Base-by-base conservation (phyloP, 352 stramenopile species). In the Globisporangium iwayamae region DNA sequence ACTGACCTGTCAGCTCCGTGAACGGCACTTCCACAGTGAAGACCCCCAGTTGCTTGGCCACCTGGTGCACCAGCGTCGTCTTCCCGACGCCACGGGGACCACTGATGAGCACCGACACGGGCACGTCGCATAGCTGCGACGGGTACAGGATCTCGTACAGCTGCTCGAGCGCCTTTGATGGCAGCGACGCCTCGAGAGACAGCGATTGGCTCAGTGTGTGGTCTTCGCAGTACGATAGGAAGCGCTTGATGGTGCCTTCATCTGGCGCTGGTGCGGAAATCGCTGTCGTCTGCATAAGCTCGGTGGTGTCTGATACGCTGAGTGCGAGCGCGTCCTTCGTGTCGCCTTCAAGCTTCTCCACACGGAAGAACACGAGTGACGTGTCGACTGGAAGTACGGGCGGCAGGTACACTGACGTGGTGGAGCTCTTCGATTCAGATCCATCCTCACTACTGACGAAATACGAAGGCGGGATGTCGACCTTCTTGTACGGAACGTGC, bases 11-110 rank as follows among this genome's bases (percentile, higher is more conserved):
- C 10, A 95, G 73, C 54, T 93, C 83, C 0, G 83, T 90, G 48
- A 95, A 95, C 13, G 79, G 70, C 14, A 95, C 73, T 68, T 95
- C 87, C 7, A 95, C 66, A 43, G 85, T 76, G 22, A 79, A 65
- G 9, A 93, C 70, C n/a, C 85, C 84, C 16, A 94, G 74, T 28
- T 78, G 71, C 50, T 86, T 81, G 1, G 86, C 82, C 10, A 83
- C 79, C 50, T 92, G 75, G 41, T 90, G 75, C 25, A 94, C 75
- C 1, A 94, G 72, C 22, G 78, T 90, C 43, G 65, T 75, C 56
- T 94, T 94, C 41, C 86, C 83, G 11, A 91, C 79, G 38, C 84
- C 86, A 34, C 74, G 75, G 47, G 84, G 70, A 14, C 86, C 86
- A 38, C 79, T 82, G 28, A 94, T 62, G 5, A 92, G 71, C 7